These are phyloP conservation scores for Pseudoneurospora amorphoporcata DNA, from an alignment of 495 filamentous ascomycete genomes.

Conservation along the genomic window DNA sequence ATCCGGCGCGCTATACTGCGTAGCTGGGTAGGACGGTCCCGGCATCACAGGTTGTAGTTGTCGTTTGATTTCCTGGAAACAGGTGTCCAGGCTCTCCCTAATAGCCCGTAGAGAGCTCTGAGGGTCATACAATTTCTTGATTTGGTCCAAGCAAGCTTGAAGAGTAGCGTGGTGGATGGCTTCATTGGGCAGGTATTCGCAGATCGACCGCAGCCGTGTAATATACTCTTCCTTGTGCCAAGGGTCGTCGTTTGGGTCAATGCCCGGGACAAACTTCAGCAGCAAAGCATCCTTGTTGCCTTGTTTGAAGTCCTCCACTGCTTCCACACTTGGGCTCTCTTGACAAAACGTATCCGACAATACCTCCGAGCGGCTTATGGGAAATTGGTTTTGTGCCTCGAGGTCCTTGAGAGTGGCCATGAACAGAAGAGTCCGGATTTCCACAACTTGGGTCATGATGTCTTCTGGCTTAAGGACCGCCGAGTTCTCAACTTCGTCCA, in stretches of 20 bases:
- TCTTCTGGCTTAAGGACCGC: background rate
- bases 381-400: background rate
- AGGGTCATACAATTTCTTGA: background rate
- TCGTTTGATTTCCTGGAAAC: background rate
- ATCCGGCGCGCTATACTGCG: background rate
- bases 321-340: slow-evolving; percentile 3
- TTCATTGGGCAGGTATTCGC: background rate
- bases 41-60: background rate
- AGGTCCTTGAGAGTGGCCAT: slow-evolving; percentile 6
- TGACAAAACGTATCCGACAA: slow-evolving; percentile 13
- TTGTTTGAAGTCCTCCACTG: slow-evolving; percentile 1
- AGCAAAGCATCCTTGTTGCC: slow-evolving; percentile 6
- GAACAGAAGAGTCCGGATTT: slow-evolving; percentile 19
- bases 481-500: background rate
- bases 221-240: background rate
- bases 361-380: slow-evolving; percentile 3
- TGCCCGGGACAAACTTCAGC: slow-evolving; percentile 3
- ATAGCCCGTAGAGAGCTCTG: background rate
- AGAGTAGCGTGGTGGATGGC: background rate
- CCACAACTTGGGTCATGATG: slow-evolving; percentile 6
- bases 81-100: background rate
- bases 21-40: background rate
- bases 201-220: slow-evolving; percentile 4
- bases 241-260: background rate
- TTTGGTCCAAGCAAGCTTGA: background rate